Evolutionary conservation across 805 yeast species (phyloP), one percentile per base, ranked within the genome.

Genomic region (Pichia thaimueangensis): DNA sequence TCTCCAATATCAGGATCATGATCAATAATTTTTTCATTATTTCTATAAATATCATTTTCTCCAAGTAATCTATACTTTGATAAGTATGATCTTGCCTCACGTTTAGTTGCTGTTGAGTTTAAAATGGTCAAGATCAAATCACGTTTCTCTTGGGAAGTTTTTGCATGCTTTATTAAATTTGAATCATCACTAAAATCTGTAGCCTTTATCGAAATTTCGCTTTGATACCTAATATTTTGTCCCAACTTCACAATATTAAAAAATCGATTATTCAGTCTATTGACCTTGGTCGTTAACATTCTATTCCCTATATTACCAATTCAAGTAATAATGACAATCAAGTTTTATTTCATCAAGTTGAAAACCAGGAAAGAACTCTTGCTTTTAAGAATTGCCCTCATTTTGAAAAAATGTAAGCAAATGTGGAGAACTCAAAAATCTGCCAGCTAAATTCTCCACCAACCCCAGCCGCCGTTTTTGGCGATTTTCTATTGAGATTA

Each of bases 41-140:
- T 53, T 22, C 52, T 53, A 38, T 63, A 63, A n/a, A 60, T 60
- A 41, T 57, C 52, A 33, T 60, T 59, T 25, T 58, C 60, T 29
- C 59, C 55, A 25, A 65, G 53, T n/a, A 70, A 61, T 36, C 77
- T 73, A 57, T 89, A 91, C 56, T 82, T 85, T 28, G 76, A 68
- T 36, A 91, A 64, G 57, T 89, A 91, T 49, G 82, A 83, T 48
- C 77, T 73, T 5, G 96, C 95, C 57, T 91, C 97, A 47, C 98
- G 70, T 59, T 87, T 89, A 1, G 97, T 91, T 6, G 97, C 94
- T 4, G 97, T 86, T 2, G 96, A 81, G 54, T 82, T 82, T 45
- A 91, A 68, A 20, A 91, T 88, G 2, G 96, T 80, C 15, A 87
- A 65, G n/a, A 91, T 81, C 39, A 91, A 65, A 42, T 85, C 86